Conservation (phyloP, 257 asterid species). For the Primulina eburnea region DNA sequence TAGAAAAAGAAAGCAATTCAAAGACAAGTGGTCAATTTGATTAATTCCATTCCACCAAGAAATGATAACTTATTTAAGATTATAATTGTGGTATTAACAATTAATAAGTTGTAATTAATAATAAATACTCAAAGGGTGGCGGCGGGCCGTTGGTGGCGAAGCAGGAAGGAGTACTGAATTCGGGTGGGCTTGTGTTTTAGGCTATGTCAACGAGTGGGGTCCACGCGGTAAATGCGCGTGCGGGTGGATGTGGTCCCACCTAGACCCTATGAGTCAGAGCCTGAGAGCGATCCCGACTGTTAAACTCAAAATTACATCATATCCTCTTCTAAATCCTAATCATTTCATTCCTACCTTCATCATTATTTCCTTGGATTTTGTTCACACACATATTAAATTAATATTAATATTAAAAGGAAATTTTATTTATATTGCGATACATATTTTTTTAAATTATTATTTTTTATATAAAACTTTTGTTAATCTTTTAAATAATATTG, state of each 20-base stretch:
- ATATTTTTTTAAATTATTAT: too few relatives aligned
- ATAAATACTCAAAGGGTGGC: slow-evolving; percentile 9
- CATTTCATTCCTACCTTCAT: slow-evolving; percentile 19
- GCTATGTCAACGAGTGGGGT: slow-evolving; percentile 36
- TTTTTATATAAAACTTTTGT: too few relatives aligned
- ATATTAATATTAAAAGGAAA: too few relatives aligned
- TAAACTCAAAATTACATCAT: slow-evolving; percentile 23
- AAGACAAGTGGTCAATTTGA: slow-evolving; percentile 9
- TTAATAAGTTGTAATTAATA: too few relatives aligned
- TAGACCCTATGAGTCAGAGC: slow-evolving; percentile 61
- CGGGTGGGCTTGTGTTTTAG: too few relatives aligned
- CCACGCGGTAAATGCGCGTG: slow-evolving; percentile 50
- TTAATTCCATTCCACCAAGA: slow-evolving; percentile 25
- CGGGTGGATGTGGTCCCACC: slow-evolving; percentile 26
- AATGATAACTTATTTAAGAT: slow-evolving; percentile 16
- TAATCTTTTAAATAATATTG: too few relatives aligned
- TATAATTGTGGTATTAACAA: neutral
- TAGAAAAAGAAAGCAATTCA: neutral
- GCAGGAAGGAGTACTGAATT: slow-evolving; percentile 7
- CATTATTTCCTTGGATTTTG: neutral
- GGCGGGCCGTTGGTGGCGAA: slow-evolving; percentile 14
- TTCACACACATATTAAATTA: too few relatives aligned
- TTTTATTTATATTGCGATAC: too few relatives aligned
- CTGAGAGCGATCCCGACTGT: slow-evolving; percentile 38
- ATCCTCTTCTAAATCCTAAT: slow-evolving; percentile 17